A percentile compares a stretch with the other conserved stretches of the same genome.
phyloP scores from a whole-genome alignment of 1,139 yeast genomes.

The Zygosaccharomyces sapae region DNA sequence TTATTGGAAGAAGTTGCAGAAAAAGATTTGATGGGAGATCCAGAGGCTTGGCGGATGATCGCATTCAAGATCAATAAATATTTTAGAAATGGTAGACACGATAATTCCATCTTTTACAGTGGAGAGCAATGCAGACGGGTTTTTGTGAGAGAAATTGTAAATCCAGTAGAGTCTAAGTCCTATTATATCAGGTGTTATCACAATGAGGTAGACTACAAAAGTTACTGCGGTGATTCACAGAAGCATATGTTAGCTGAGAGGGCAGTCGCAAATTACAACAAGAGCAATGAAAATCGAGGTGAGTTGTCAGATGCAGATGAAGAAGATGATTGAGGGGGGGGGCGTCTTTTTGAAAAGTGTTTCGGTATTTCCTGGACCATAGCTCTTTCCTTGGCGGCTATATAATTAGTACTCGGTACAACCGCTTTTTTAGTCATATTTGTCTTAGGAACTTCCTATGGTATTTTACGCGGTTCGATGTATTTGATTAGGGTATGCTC shows the following conservation, averaged over 20 bases:
- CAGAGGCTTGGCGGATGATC: slow-evolving; percentile 1
- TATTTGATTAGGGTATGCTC: no score
- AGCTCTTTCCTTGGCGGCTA: not conserved
- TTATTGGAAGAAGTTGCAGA: not conserved
- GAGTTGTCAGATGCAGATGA: not conserved
- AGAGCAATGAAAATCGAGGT: not conserved
- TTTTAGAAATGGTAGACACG: not conserved
- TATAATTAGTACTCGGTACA: not conserved
- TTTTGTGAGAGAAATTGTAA: not conserved
- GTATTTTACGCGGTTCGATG: not conserved
- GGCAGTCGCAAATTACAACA: not conserved
- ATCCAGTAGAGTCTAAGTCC: not conserved
- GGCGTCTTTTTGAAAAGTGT: not conserved
- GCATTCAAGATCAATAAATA: not conserved
- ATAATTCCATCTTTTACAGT: not conserved
- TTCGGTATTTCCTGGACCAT: not conserved
- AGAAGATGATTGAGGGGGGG: not conserved
- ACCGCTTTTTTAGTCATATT: not conserved
- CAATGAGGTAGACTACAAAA: not conserved
- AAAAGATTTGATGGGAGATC: not conserved
- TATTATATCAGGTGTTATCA: not conserved
- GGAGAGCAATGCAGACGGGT: not conserved
- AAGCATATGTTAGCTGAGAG: not conserved
- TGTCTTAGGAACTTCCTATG: not conserved
- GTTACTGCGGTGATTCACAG: not conserved